Evolutionary conservation across 208 protist species (phyloP).

Genomic region (Acanthamoeba healyi): DNA sequence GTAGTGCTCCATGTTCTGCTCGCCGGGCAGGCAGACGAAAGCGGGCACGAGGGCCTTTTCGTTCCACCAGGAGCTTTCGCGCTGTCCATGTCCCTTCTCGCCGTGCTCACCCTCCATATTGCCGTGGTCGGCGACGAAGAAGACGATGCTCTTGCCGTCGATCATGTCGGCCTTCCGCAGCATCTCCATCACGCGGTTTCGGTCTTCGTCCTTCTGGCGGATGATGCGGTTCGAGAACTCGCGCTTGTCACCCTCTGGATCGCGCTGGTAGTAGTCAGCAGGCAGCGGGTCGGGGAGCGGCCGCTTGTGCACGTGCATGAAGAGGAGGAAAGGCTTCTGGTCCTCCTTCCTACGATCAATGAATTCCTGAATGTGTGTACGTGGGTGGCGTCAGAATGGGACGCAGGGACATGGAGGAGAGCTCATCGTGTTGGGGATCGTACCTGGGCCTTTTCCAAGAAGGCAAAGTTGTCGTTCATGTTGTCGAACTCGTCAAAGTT

Average conservation of each 20-base stretch:
- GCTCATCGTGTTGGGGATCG: no score
- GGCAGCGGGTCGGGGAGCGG: slow-evolving; percentile 15
- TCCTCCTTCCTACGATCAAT: neutral
- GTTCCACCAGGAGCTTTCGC: slow-evolving; percentile 70
- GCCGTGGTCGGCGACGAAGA: slow-evolving; percentile 24
- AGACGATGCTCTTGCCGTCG: slow-evolving; percentile 14
- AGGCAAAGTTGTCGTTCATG: slow-evolving; percentile 28
- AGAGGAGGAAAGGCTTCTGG: slow-evolving; percentile 12
- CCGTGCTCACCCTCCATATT: slow-evolving; percentile 71
- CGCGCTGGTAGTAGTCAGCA: slow-evolving; percentile 15
- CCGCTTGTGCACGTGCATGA: slow-evolving; percentile 45
- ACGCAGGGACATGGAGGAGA: no score
- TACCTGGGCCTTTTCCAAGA: slow-evolving; percentile 46
- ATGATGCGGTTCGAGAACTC: slow-evolving; percentile 68
- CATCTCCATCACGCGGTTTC: slow-evolving; percentile 1
- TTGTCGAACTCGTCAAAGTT: slow-evolving; percentile 69
- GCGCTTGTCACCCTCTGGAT: neutral
- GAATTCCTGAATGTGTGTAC: neutral
- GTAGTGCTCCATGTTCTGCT: slow-evolving; percentile 20
- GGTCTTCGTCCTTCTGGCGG: slow-evolving; percentile 51
- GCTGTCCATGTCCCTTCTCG: slow-evolving; percentile 46
- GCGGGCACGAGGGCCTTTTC: slow-evolving; percentile 18
- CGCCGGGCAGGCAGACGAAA: slow-evolving; percentile 21
- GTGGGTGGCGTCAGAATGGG: no score
- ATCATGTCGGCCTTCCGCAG: slow-evolving; percentile 6